phyloP scores from a whole-genome alignment of 495 filamentous ascomycete species.

The Thozetella sp. region DNA sequence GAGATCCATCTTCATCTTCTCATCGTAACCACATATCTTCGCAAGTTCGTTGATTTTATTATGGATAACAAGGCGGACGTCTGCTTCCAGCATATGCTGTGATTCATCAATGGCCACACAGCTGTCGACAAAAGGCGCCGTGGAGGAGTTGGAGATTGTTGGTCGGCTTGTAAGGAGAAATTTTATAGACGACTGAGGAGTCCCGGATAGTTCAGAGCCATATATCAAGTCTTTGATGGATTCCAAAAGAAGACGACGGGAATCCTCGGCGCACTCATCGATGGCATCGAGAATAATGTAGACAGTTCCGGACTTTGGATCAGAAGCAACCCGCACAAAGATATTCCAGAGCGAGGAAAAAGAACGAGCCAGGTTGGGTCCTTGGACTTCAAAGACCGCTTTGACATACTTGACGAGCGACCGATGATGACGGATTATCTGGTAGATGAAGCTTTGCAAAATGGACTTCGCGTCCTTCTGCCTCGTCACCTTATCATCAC shows the following conservation, averaged over 20 bases:
- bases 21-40: background rate
- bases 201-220: background rate
- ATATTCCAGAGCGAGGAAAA: constrained; percentile 22
- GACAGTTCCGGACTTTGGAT: constrained; percentile 13
- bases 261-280: constrained; percentile 23
- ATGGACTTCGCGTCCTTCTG: constrained; percentile 20
- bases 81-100: constrained; percentile 6
- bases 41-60: constrained; percentile 7
- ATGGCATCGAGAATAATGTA: constrained; percentile 24
- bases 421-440: constrained; percentile 13
- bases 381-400: constrained; percentile 13
- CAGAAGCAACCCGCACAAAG: constrained; percentile 16
- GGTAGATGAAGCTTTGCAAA: constrained; percentile 18
- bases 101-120: constrained; percentile 14
- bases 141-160: background rate
- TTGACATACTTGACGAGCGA: constrained; percentile 15
- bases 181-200: constrained; percentile 10
- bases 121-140: background rate
- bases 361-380: constrained; percentile 12
- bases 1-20: constrained; percentile 3
- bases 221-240: constrained; percentile 9
- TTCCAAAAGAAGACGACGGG: constrained; percentile 11
- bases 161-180: constrained; percentile 23
- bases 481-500: constrained; percentile 21
- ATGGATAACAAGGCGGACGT: constrained; percentile 10